Conservation (phyloP, 2,329 filamentous ascomycete genomes). For the Xylariaceae sp. region DNA sequence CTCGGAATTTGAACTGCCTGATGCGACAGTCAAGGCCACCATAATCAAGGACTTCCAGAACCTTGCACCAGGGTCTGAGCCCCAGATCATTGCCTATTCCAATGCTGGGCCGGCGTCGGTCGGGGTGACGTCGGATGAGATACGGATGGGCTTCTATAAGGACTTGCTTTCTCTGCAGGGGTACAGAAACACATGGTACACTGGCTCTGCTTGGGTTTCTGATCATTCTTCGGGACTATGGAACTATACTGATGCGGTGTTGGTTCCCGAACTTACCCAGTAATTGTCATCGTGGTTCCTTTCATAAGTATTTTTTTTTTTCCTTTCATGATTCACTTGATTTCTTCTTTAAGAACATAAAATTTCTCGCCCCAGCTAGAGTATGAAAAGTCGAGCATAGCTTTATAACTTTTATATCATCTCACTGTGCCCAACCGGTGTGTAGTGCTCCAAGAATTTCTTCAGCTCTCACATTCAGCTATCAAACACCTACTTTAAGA, state of each 20-base stretch:
- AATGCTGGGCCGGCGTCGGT: slow-evolving; percentile 15
- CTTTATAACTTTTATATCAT: no score
- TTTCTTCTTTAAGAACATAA: no score
- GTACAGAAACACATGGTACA: slow-evolving; percentile 11
- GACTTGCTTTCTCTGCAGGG: slow-evolving; percentile 8
- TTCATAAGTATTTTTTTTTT: no score
- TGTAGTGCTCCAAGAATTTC: no score
- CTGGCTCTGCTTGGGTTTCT: slow-evolving; percentile 11
- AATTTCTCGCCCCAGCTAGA: no score
- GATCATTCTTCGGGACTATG: slow-evolving; percentile 3
- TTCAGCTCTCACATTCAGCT: no score
- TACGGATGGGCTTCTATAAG: slow-evolving; percentile 8
- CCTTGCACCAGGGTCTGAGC: not conserved
- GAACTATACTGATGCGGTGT: not conserved
- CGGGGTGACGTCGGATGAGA: slow-evolving; percentile 16
- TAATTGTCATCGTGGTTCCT: not conserved
- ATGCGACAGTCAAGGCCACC: slow-evolving; percentile 10
- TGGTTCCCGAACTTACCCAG: not conserved
- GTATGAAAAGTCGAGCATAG: no score
- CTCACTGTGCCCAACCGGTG: no score
- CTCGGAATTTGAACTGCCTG: slow-evolving; percentile 9
- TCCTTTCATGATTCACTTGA: no score
- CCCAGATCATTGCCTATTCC: not conserved
- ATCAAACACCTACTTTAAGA: no score
- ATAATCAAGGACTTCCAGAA: slow-evolving; percentile 1